Evolutionary conservation across 2,329 filamentous ascomycete species (phyloP), one percentile per base, ranked within the genome.

Genomic region (Sporothrix globosa): DNA sequence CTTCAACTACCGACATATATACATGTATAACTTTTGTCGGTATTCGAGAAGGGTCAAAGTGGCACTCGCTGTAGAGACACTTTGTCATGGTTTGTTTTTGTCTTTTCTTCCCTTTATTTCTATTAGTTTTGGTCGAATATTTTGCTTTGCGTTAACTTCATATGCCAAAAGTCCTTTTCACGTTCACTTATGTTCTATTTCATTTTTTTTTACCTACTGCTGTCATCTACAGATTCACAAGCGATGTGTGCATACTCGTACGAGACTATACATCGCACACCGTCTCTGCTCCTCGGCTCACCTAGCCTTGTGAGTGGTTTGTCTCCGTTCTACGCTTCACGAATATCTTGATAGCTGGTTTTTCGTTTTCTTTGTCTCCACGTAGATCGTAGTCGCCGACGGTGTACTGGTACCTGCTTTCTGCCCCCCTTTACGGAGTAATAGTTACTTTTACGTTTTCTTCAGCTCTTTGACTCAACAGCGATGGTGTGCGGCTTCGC

Each of bases 291-390:
- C 24, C 53, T 56, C 14, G 4, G 53, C 53, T 56, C 14, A 1
- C 17, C 52, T 6, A 17, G 10, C 4, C 30, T 21, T 21, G 10
- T 24, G 41, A n/a, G n/a, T 19, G 14, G 10, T 17, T 61, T n/a
- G n/a, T 14, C 19, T 21, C 9, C 30, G 11, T n/a, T 39, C 9
- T 11, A 19, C 44, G 2, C 14, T 21, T 39, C 17, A 21, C 7
- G 30, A 34, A 21, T n/a, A 60, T 60, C 56, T 60, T 41, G 30
- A 17, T 21, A 41, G 7, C 3, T 60, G 56, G 56, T 19, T 41
- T 41, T 44, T 39, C 41, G 11, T 17, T 61, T 39, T 61, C 56
- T 61, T 61, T 44, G 56, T 61, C 56, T 24, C 19, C 19, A 61
- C 21, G 56, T 19, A 44, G 56, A 61, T 61, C 56, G 10, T 21